Percentiles rank a stretch among this genome's conserved stretches.
These are phyloP conservation scores for Artemisia argyi DNA, from an alignment of 129 eudicot genomes.

Conservation along the genomic window DNA sequence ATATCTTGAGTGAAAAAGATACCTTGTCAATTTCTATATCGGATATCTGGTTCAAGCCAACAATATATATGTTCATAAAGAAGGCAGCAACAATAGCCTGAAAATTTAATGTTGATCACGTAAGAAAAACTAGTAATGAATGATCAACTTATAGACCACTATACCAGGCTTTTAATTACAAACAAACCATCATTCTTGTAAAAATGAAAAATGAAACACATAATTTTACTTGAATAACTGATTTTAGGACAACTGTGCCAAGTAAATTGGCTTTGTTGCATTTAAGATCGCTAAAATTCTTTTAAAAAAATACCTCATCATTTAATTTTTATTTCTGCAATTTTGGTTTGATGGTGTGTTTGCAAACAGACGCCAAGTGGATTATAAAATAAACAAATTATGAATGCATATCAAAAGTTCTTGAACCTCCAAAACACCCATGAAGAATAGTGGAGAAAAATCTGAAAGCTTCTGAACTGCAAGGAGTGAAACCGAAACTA, in stretches of 20 bases:
- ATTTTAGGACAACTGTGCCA: too few species aligned
- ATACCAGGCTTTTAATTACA: too few species aligned
- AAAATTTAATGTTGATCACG: constrained; percentile 1
- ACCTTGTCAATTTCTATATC: constrained; percentile 99
- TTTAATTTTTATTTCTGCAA: too few species aligned
- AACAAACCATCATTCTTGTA: background rate
- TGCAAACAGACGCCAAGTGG: too few species aligned
- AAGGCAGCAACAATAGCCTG: constrained; percentile 99
- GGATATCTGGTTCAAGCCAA: constrained; percentile 88
- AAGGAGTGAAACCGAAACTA: constrained; percentile 97
- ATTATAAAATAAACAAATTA: background rate
- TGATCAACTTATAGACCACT: too few species aligned
- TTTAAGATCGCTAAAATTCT: too few species aligned
- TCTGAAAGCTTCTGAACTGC: constrained; percentile 92
- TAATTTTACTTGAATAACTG: too few species aligned
- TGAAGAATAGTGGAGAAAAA: constrained; percentile 74
- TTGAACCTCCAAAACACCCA: constrained; percentile 83
- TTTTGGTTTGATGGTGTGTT: too few species aligned
- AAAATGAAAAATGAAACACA: too few species aligned
- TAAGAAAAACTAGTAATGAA: background rate
- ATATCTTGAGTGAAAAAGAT: constrained; percentile 4
- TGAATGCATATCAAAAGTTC: constrained; percentile 15
- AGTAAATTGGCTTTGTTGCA: too few species aligned
- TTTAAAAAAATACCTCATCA: too few species aligned
- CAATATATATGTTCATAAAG: constrained; percentile 93